These are phyloP conservation scores for Priceomyces castillae DNA, from an alignment of 805 yeast genomes.

Conservation along the genomic window DNA sequence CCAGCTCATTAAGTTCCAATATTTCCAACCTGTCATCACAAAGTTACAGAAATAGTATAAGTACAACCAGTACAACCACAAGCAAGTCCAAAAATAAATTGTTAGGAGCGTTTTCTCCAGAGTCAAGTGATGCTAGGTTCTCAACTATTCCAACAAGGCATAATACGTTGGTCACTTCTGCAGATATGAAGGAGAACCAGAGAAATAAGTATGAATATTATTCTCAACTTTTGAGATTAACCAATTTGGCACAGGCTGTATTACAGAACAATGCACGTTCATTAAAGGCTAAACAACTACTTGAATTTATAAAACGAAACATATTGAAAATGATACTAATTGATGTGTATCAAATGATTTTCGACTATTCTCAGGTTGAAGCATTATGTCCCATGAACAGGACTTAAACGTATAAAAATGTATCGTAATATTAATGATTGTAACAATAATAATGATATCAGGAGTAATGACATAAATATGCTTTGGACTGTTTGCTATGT, in stretches of 20 bases:
- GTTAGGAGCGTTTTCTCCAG: conserved; percentile 7
- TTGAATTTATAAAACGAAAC: conserved; percentile 35
- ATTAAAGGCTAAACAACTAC: conserved; percentile 22
- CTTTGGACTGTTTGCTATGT: too few species aligned
- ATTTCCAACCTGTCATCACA: conserved; percentile 16
- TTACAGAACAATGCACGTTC: conserved; percentile 9
- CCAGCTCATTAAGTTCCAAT: conserved; percentile 24
- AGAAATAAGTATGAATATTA: conserved; percentile 35
- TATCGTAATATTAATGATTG: neutral
- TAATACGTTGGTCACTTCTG: neutral
- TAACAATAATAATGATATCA: neutral
- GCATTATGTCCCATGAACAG: neutral
- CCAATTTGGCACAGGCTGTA: conserved; percentile 13
- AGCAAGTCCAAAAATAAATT: conserved; percentile 19
- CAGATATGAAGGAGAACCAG: conserved; percentile 30
- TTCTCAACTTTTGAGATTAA: conserved; percentile 20
- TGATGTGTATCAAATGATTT: conserved; percentile 35
- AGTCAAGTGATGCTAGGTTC: conserved; percentile 2
- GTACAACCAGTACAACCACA: conserved; percentile 19
- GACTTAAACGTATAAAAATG: neutral
- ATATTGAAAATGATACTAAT: conserved; percentile 36
- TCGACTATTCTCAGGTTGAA: conserved; percentile 28
- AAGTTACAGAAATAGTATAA: conserved; percentile 22
- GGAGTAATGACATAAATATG: neutral
- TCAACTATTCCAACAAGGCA: conserved; percentile 11